phyloP scores from a whole-genome alignment of 495 filamentous ascomycete species.

The Hyaloscypha hepaticicola region DNA sequence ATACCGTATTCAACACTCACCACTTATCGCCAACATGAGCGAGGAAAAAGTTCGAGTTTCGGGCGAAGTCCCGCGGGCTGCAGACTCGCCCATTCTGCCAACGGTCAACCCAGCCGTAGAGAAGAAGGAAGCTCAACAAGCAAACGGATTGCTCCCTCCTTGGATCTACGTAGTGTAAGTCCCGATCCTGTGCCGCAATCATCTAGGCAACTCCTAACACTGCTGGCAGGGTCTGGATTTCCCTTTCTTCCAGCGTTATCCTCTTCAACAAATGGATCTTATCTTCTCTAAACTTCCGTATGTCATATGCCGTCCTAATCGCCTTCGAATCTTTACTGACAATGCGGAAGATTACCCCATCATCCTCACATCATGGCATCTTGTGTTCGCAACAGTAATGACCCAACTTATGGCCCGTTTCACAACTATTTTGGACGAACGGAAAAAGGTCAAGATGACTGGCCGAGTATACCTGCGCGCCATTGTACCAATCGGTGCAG shows the following conservation, averaged over 20 bases:
- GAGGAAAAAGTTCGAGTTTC: conserved; percentile 80
- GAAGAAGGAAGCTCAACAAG: conserved; percentile 62
- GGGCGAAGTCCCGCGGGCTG: conserved; percentile 61
- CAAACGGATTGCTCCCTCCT: conserved; percentile 71
- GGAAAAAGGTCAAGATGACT: conserved; percentile 92
- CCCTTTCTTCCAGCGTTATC: conserved; percentile 88
- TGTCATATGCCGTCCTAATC: conserved; percentile 1
- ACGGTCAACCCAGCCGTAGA: conserved; percentile 72
- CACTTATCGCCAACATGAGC: conserved; percentile 51
- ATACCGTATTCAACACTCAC: conserved; percentile 1
- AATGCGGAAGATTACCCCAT: conserved; percentile 55
- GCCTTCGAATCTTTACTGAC: conserved; percentile 32
- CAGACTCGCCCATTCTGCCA: conserved; percentile 66
- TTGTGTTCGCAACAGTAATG: conserved; percentile 84
- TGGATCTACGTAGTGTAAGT: conserved; percentile 81
- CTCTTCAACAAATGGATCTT: conserved; percentile 99
- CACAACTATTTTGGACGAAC: conserved; percentile 81
- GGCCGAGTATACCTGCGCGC: conserved; percentile 85
- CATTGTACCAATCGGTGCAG: conserved; percentile 88
- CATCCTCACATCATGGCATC: conserved; percentile 90
- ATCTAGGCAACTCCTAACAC: conserved; percentile 2
- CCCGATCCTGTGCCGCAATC: conserved; percentile 4
- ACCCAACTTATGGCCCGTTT: conserved; percentile 86
- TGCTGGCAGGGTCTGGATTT: conserved; percentile 74
- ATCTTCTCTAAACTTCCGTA: conserved; percentile 69